These are phyloP conservation scores for Poteriospumella lacustris DNA, from an alignment of 108 stramenopile species.

Conservation along the genomic window DNA sequence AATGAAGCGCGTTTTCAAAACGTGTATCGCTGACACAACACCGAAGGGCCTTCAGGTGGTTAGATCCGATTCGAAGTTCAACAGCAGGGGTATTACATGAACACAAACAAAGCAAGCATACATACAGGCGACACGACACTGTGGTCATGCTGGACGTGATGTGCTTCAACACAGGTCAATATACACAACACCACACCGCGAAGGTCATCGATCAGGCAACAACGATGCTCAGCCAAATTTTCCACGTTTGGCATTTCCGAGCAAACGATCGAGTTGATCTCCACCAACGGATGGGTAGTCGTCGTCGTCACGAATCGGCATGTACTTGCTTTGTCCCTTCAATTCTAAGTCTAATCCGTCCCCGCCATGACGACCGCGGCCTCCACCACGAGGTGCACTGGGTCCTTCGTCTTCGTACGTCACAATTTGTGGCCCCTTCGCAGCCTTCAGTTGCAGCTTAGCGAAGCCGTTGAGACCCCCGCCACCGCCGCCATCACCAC, in stretches of 20 bases:
- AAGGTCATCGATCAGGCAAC: too few species aligned
- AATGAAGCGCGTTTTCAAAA: too few species aligned
- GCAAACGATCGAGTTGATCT: neutral
- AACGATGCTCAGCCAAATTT: neutral
- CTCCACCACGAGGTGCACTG: neutral
- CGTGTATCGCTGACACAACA: too few species aligned
- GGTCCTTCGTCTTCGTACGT: neutral
- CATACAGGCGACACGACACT: too few species aligned
- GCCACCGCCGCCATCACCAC: neutral
- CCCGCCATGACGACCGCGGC: neutral
- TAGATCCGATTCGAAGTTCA: too few species aligned
- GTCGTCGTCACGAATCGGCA: constrained; percentile 7
- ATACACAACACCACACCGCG: too few species aligned
- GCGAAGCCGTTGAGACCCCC: neutral
- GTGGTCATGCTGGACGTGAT: too few species aligned
- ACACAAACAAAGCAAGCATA: too few species aligned
- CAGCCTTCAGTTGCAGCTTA: neutral
- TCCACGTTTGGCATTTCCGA: neutral
- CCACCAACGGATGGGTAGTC: neutral
- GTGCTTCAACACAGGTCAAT: too few species aligned
- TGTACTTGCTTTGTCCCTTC: neutral
- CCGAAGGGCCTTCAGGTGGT: too few species aligned
- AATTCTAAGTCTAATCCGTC: neutral
- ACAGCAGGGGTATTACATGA: too few species aligned
- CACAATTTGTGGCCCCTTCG: neutral